Evolutionary conservation across 2,329 filamentous ascomycete genomes (phyloP).

Genomic region (Epichloe uncinata): DNA sequence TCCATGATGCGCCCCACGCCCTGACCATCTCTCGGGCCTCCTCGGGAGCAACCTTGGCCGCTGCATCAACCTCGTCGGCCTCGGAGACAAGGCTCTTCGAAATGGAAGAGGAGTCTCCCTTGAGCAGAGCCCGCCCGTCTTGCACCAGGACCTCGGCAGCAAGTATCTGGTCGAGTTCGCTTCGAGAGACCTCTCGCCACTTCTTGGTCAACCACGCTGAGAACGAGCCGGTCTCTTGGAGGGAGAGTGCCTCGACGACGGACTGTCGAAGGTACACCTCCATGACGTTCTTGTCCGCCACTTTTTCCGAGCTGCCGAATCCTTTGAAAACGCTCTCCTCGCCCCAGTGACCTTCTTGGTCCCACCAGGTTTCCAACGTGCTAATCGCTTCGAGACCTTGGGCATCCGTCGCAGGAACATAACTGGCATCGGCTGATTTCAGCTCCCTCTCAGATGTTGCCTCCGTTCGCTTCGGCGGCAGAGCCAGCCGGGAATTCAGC

Average conservation of each 20-base stretch:
- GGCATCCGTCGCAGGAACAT: slow-evolving; percentile 32
- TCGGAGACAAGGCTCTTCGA: slow-evolving; percentile 20
- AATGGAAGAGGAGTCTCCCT: slow-evolving; percentile 23
- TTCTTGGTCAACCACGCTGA: slow-evolving; percentile 19
- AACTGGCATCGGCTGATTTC: slow-evolving; percentile 21
- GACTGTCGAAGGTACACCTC: slow-evolving; percentile 37
- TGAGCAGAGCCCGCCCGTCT: slow-evolving; percentile 27
- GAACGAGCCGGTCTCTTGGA: slow-evolving; percentile 21
- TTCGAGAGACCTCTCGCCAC: slow-evolving; percentile 19
- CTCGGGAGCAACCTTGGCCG: slow-evolving; percentile 17
- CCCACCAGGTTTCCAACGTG: slow-evolving; percentile 39
- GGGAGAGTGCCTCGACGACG: slow-evolving; percentile 37
- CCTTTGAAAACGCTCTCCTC: slow-evolving; percentile 28
- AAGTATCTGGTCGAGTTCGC: slow-evolving; percentile 22
- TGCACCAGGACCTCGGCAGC: slow-evolving; percentile 24
- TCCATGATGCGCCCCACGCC: slow-evolving; percentile 43
- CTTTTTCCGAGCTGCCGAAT: slow-evolving; percentile 28
- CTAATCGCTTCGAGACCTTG: slow-evolving; percentile 34
- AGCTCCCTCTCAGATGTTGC: slow-evolving; percentile 20
- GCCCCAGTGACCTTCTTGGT: slow-evolving; percentile 38
- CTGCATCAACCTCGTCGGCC: slow-evolving; percentile 11
- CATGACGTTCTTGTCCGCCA: slow-evolving; percentile 30
- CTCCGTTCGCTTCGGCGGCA: slow-evolving; percentile 22
- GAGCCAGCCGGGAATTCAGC: slow-evolving; percentile 17
- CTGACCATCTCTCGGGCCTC: slow-evolving; percentile 30